Conservation (phyloP, 768 basidiomycete genomes). For the Boletus sp. region DNA sequence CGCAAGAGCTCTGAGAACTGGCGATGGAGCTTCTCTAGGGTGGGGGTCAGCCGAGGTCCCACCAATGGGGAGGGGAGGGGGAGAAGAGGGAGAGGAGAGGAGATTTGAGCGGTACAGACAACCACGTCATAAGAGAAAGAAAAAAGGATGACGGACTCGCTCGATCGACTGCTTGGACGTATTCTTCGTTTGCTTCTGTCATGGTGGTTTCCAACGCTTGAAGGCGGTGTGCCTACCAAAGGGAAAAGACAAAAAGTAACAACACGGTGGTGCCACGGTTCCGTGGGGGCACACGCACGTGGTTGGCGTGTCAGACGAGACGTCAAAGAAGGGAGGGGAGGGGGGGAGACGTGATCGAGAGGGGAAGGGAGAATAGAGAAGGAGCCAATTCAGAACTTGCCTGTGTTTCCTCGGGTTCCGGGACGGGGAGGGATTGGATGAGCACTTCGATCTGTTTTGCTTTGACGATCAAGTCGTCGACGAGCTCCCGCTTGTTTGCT, state of each 20-base stretch:
- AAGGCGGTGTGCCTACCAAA: slow-evolving; percentile 58
- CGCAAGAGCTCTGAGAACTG: slow-evolving; percentile 59
- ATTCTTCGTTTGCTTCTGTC: slow-evolving; percentile 70
- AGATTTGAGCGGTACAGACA: neutral
- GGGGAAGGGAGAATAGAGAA: neutral
- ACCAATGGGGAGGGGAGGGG: neutral
- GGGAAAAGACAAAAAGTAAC: neutral
- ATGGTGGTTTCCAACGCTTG: slow-evolving; percentile 67
- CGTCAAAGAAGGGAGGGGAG: neutral
- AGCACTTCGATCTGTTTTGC: slow-evolving; percentile 88
- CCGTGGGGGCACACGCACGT: neutral
- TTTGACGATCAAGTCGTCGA: slow-evolving; percentile 76
- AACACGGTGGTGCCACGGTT: neutral
- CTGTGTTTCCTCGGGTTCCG: slow-evolving; percentile 76
- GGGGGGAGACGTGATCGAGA: neutral
- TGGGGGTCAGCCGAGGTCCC: neutral
- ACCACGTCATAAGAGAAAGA: neutral
- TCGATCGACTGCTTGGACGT: slow-evolving; percentile 64
- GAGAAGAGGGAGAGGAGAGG: neutral
- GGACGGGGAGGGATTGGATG: slow-evolving; percentile 73
- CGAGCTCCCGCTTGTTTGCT: slow-evolving; percentile 86
- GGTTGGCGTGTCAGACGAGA: neutral
- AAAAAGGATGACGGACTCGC: slow-evolving; percentile 54
- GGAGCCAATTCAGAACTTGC: slow-evolving; percentile 22
- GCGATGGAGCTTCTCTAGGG: slow-evolving; percentile 52